Base-by-base conservation (phyloP, 1,139 yeast genomes). In the Pichia inconspicua region DNA sequence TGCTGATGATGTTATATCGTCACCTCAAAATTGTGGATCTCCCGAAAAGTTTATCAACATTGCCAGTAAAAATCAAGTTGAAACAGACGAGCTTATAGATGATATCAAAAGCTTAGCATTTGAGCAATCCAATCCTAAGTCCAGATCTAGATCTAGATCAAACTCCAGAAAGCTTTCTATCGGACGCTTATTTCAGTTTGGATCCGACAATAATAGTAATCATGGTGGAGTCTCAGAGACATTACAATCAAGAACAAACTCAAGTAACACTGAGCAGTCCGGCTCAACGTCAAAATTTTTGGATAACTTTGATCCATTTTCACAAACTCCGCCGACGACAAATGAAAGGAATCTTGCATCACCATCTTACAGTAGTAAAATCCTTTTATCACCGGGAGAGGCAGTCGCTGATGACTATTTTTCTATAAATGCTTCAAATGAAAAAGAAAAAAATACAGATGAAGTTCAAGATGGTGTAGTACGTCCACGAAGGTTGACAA, bases 111-210 rank as follows among this genome's bases (percentile, higher is more conserved):
- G 32, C 34, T 11, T 45, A 25, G 10, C 41, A 4, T 48, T 50
- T 27, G 56, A 50, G 8, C 49, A 48, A 22, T 45, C 51, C 4
- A 40, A 45, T 30, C 32, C 47, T 14, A 47, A 52, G 25, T 43
- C 46, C 7, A 55, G 55, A 37, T 50, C 64, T 4, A 49, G 66
- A 43, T 60, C 66, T 2, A 51, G 66, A 35, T 61, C 66, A 27
- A 62, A 61, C 43, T 62, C 67, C 3, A 53, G 63, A 28, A 62
- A 62, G 41, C 45, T 62, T 36, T 60, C 66, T 4, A 54, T 64
- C 11, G 58, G 61, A 2, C 55, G 64, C 34, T 51, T 64, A 12
- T 64, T 64, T 47, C 56, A 56, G 32, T 63, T 63, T 50, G 65
- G 61, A 5, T 51, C 56, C 1, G 58, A 56, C 41, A 48, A 34